phyloP scores from a whole-genome alignment of 768 basidiomycete genomes.

The Rubroboletus satanas region DNA sequence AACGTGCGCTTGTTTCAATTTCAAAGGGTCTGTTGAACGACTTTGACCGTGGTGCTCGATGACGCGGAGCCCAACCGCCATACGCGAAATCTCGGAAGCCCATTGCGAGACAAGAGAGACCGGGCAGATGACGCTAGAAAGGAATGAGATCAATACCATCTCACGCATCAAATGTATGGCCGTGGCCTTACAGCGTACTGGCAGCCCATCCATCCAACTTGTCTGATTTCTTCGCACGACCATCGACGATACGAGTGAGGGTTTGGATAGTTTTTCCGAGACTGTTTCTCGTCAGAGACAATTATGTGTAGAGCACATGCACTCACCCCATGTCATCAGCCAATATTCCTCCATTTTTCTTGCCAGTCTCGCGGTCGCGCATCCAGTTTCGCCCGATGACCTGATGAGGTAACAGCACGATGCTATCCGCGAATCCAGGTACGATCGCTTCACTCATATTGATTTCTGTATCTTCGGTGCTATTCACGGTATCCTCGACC shows the following conservation, averaged over 20 bases:
- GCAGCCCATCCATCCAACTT: conserved; percentile 67
- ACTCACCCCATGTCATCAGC: conserved; percentile 87
- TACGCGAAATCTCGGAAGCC: conserved; percentile 78
- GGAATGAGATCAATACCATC: not conserved
- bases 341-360: conserved; percentile 81
- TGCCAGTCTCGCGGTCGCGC: conserved; percentile 73
- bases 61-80: conserved; percentile 63
- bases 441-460: conserved; percentile 68
- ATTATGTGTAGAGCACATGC: not conserved
- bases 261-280: conserved; percentile 92
- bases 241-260: conserved; percentile 81
- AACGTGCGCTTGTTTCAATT: conserved; percentile 55
- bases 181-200: conserved; percentile 57
- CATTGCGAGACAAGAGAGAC: conserved; percentile 88
- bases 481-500: conserved; percentile 60
- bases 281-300: conserved; percentile 34
- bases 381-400: conserved; percentile 86
- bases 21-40: conserved; percentile 62
- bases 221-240: conserved; percentile 66
- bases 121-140: conserved; percentile 76
- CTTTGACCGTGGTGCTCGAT: conserved; percentile 78
- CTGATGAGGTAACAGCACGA: conserved; percentile 82
- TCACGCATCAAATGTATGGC: not conserved
- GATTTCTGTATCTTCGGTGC: conserved; percentile 44
- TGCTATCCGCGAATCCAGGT: conserved; percentile 68